Evolutionary conservation across 2,329 filamentous ascomycete species (phyloP), one percentile per base, ranked within the genome.

Genomic region (Hortaea sp.): DNA sequence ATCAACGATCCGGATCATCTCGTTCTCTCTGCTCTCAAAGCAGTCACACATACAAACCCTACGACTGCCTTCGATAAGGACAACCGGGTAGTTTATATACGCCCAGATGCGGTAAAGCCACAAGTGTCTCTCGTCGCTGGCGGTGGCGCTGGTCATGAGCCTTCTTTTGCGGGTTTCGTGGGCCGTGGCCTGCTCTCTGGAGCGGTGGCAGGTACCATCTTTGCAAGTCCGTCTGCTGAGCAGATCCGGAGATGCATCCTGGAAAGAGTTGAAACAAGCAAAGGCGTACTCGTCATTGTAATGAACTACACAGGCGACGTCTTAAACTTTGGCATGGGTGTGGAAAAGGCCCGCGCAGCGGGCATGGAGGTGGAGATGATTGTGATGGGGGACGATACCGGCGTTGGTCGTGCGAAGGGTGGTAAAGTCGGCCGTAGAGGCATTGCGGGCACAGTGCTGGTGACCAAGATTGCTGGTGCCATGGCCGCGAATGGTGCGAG

Each of bases 381-480:
- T 7, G 84, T 94, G 6, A 87, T 95, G 6, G 88, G 82, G 5
- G 90, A 97, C 60, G 90, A 97, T 65, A 88, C 89, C 3, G 88
- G 89, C 39, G 89, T 97, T 40, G 89, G 89, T 1, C 74, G 88
- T 48, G 74, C 71, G 44, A 83, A 83, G 62, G 83, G 85, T 7
- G 89, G 90, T n/a, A 95, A 95, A 64, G 90, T 95, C 11, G 90
- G 90, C 1, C 73, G 90, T 43, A 77, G 90, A 60, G 90, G 90
- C 44, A 92, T 97, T 64, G 89, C 88, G 3, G 90, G 90, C 30
- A 94, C 88, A 5, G 86, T 94, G 35, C 71, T 95, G 27, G 85
- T 95, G n/a, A 77, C 89, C 57, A 95, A 97, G 75, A 85, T 94
- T 60, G 77, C 83, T 10, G 88, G 90, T 7, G 90, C 88, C 5